Evolutionary conservation across 192 early-diverging fungal species (phyloP).

Genomic region (Podochytrium sp.): DNA sequence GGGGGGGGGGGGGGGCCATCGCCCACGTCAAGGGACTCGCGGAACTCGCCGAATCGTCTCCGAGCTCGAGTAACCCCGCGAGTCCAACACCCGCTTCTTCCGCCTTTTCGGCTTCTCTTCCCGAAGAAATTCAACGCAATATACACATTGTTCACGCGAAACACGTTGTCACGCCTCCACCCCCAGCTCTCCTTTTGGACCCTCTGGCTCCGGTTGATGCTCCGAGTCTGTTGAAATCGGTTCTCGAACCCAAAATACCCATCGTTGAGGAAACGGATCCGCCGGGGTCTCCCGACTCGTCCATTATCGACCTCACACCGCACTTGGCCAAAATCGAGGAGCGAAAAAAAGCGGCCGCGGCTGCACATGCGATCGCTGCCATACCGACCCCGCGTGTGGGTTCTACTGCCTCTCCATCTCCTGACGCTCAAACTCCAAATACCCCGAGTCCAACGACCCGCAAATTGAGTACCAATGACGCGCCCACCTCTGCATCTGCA

Average conservation of each 20-base stretch:
- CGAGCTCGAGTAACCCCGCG: not conserved
- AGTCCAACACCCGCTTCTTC: constrained; percentile 7
- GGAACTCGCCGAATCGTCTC: constrained; percentile 7
- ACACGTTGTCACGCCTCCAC: constrained; percentile 2
- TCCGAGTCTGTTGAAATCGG: no score
- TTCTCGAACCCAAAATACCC: no score
- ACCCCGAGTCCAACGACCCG: no score
- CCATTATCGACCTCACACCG: constrained; percentile 34
- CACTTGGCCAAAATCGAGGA: constrained; percentile 12
- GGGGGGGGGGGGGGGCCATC: not conserved
- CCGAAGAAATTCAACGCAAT: not conserved
- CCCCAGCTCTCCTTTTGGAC: not conserved
- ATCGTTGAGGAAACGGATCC: no score
- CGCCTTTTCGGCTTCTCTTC: not conserved
- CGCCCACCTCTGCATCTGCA: no score
- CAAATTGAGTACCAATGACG: no score
- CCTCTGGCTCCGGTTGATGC: not conserved
- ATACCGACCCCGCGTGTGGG: no score
- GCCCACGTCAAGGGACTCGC: constrained; percentile 25
- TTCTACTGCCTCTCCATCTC: no score
- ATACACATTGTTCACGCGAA: constrained; percentile 23
- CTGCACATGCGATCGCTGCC: not conserved
- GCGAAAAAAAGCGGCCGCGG: not conserved
- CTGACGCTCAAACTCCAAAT: no score
- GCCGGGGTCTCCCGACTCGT: not conserved